Evolutionary conservation across 805 yeast genomes (phyloP).

Genomic region (Saccharomyces kudriavzevii): DNA sequence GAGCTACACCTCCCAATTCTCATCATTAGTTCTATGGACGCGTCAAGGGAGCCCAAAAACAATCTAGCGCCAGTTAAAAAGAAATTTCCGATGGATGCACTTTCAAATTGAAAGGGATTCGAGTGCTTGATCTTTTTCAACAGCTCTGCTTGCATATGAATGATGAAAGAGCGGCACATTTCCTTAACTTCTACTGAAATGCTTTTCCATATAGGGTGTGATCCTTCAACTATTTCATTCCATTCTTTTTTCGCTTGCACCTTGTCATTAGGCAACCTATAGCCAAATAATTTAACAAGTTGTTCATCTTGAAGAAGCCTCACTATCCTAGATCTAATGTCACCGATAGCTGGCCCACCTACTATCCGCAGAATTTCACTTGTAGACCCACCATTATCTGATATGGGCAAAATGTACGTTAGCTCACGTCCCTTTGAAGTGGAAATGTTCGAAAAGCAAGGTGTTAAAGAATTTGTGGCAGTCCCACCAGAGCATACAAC

Average conservation of each 20-base stretch:
- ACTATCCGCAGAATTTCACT: constrained; percentile 77
- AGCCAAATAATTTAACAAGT: constrained; percentile 29
- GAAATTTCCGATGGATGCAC: constrained; percentile 80
- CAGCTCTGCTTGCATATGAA: constrained; percentile 71
- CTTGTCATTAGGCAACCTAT: constrained; percentile 26
- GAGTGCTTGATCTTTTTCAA: constrained; percentile 49
- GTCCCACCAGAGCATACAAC: constrained; percentile 69
- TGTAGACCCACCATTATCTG: constrained; percentile 93
- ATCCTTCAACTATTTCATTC: constrained; percentile 71
- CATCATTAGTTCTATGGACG: constrained; percentile 69
- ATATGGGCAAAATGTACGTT: constrained; percentile 65
- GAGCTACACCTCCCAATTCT: constrained; percentile 41
- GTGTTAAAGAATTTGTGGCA: constrained; percentile 74
- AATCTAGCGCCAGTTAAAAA: constrained; percentile 74
- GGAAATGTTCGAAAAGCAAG: constrained; percentile 46
- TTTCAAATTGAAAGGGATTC: constrained; percentile 51
- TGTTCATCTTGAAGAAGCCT: constrained; percentile 54
- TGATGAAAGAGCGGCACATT: constrained; percentile 65
- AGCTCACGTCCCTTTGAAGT: constrained; percentile 9
- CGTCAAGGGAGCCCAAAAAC: constrained; percentile 76
- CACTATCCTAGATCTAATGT: constrained; percentile 72
- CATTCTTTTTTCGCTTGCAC: constrained; percentile 59
- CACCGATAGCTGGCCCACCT: constrained; percentile 96
- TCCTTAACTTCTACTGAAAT: constrained; percentile 48
- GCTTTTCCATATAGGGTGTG: constrained; percentile 58